Evolutionary conservation across 495 filamentous ascomycete species (phyloP).

Genomic region (Neohortaea acidophila): DNA sequence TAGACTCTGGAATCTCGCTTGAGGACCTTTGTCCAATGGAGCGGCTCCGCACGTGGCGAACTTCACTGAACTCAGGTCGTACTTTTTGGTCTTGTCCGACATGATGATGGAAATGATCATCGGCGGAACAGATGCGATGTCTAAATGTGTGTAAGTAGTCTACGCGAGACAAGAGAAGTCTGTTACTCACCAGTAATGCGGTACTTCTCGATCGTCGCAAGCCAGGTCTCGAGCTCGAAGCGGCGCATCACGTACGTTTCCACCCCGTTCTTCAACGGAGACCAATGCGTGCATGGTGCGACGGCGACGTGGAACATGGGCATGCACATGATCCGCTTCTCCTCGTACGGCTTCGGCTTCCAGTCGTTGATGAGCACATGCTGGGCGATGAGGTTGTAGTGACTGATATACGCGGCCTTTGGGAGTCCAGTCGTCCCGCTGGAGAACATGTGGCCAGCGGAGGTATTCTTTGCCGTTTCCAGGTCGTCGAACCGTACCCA

Average conservation of each 20-base stretch:
- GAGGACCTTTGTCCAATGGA: slow-evolving; percentile 6
- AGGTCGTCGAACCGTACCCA: slow-evolving; percentile 18
- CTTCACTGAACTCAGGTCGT: neutral
- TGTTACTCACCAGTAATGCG: too few relatives aligned
- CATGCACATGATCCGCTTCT: slow-evolving; percentile 3
- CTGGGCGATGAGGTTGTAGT: slow-evolving; percentile 18
- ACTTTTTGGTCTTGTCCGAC: neutral
- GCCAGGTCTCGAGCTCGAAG: slow-evolving; percentile 7
- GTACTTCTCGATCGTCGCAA: slow-evolving; percentile 5
- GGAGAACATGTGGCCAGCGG: slow-evolving; percentile 1
- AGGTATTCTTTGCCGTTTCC: slow-evolving; percentile 1
- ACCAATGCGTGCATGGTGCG: slow-evolving; percentile 5
- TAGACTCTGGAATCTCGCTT: slow-evolving; percentile 12
- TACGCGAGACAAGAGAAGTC: too few relatives aligned
- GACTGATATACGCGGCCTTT: slow-evolving; percentile 15
- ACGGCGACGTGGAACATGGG: slow-evolving; percentile 11
- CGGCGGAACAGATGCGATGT: slow-evolving; percentile 11
- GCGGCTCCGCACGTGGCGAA: slow-evolving; percentile 4
- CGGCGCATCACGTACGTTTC: slow-evolving; percentile 13
- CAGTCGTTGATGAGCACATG: slow-evolving; percentile 7
- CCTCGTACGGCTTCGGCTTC: neutral
- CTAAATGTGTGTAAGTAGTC: too few relatives aligned
- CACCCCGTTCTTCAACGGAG: slow-evolving; percentile 2
- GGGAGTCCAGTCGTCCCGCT: slow-evolving; percentile 21
- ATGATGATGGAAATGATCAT: slow-evolving; percentile 15